A percentile compares a stretch with the other conserved stretches of the same genome.
These are phyloP conservation scores for Mucor indicus DNA, from an alignment of 371 early-diverging fungal species.

Conservation along the genomic window DNA sequence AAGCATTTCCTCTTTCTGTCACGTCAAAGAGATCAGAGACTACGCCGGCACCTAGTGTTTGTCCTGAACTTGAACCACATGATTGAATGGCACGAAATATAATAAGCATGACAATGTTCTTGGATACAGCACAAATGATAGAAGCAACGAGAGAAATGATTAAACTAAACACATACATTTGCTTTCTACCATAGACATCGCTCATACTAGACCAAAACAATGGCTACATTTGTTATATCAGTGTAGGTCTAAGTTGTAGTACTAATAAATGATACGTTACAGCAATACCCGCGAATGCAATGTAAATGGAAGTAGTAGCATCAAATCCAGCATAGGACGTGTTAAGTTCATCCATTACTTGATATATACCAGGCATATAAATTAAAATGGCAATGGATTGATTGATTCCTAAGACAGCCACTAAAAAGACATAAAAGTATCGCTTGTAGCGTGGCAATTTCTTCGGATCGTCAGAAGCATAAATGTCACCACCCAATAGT, in stretches of 20 bases:
- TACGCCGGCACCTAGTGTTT: conserved; percentile 45
- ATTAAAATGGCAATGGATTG: conserved; percentile 32
- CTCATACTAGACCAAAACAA: conserved; percentile 66
- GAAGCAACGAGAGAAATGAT: conserved; percentile 54
- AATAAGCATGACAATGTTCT: conserved; percentile 47
- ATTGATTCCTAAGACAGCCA: conserved; percentile 17
- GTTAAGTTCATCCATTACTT: conserved; percentile 25
- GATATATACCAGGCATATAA: conserved; percentile 37
- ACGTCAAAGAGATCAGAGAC: conserved; percentile 31
- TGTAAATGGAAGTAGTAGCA: conserved; percentile 32
- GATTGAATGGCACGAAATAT: conserved; percentile 67
- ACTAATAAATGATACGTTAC: too few species aligned
- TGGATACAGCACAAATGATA: conserved; percentile 57
- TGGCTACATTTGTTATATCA: too few species aligned
- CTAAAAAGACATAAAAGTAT: conserved; percentile 26
- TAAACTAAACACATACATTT: conserved; percentile 57
- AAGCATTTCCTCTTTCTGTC: conserved; percentile 24
- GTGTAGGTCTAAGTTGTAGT: too few species aligned
- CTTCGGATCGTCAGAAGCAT: conserved; percentile 26
- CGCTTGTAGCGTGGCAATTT: conserved; percentile 14
- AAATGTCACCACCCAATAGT: conserved; percentile 16
- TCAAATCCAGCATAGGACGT: conserved; percentile 22
- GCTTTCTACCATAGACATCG: conserved; percentile 57
- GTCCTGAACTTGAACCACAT: conserved; percentile 60
- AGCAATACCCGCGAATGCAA: conserved; percentile 27